These are phyloP conservation scores for Pulveroboletus sp. DNA, from an alignment of 1,284 basidiomycete species.

Conservation along the genomic window DNA sequence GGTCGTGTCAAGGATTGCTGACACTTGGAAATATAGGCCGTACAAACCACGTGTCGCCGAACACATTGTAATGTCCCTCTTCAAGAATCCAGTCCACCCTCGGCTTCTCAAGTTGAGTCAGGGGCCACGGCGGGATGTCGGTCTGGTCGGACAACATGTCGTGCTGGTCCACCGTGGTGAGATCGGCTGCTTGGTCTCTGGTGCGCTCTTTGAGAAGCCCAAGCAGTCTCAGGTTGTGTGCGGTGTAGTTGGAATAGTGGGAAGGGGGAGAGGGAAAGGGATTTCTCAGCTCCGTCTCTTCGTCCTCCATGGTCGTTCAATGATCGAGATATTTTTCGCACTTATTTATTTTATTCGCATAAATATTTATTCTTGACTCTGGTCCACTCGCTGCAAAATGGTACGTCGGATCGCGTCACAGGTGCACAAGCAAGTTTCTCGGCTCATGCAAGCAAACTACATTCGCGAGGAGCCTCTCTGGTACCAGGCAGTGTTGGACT, in stretches of 20 bases:
- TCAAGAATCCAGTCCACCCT: slow-evolving; percentile 81
- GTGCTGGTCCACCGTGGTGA: slow-evolving; percentile 52
- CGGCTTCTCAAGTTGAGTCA: slow-evolving; percentile 73
- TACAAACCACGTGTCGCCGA: slow-evolving; percentile 83
- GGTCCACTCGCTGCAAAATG: slow-evolving; percentile 46
- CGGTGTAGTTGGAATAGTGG: slow-evolving; percentile 70
- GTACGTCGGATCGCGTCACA: slow-evolving; percentile 84
- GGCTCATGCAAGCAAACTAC: slow-evolving; percentile 74
- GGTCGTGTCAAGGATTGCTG: slow-evolving; percentile 13
- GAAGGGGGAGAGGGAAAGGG: slow-evolving; percentile 83
- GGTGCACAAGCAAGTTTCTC: slow-evolving; percentile 86
- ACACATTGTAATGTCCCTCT: slow-evolving; percentile 68
- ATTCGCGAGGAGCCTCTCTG: slow-evolving; percentile 77
- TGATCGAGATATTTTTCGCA: slow-evolving; percentile 1
- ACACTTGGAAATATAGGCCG: slow-evolving; percentile 30
- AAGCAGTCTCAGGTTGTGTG: slow-evolving; percentile 67
- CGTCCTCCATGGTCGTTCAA: slow-evolving; percentile 47
- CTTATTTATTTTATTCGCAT: slow-evolving; percentile 4
- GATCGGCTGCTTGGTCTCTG: slow-evolving; percentile 38
- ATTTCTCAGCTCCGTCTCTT: slow-evolving; percentile 74
- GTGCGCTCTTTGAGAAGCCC: slow-evolving; percentile 56
- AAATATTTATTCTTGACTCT: too few species aligned
- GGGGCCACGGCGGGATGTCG: slow-evolving; percentile 72
- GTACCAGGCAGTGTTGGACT: slow-evolving; percentile 83
- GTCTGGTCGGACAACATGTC: slow-evolving; percentile 63